A percentile compares a stretch with the other conserved stretches of the same genome.
phyloP scores from a whole-genome alignment of 2,329 filamentous ascomycete species.

The Xylariaceae sp. region DNA sequence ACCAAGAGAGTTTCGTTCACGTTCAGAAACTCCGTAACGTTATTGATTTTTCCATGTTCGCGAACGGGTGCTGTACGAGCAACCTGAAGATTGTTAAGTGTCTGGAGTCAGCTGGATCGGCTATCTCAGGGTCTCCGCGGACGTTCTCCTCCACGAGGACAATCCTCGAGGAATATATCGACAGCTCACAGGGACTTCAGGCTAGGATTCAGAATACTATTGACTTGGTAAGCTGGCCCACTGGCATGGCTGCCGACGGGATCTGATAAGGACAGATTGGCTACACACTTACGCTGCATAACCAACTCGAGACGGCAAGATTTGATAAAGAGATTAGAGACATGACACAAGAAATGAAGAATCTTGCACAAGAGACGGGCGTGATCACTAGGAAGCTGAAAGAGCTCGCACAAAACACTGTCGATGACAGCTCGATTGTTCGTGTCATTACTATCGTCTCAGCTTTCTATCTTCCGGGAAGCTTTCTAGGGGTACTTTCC shows the following conservation, averaged over 20 bases:
- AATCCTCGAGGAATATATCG: conserved; percentile 3
- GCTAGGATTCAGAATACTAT: conserved; percentile 23
- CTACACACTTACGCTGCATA: conserved; percentile 20
- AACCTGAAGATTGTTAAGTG: conserved; percentile 15
- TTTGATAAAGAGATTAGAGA: conserved; percentile 17
- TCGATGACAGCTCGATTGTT: conserved; percentile 36
- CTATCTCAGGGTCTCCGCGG: not conserved
- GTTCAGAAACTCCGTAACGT: not conserved
- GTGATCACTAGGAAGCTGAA: conserved; percentile 31
- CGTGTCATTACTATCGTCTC: conserved; percentile 38
- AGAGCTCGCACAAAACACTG: conserved; percentile 33
- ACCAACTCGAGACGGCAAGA: not conserved
- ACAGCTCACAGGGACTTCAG: conserved; percentile 13
- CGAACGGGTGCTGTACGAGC: conserved; percentile 15
- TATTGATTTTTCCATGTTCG: conserved; percentile 7
- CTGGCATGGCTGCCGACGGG: too few species aligned
- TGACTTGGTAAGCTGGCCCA: conserved; percentile 11
- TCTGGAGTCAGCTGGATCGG: not conserved
- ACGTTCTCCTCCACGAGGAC: not conserved
- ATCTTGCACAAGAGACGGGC: conserved; percentile 27
- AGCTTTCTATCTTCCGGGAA: conserved; percentile 37
- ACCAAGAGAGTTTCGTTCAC: not conserved
- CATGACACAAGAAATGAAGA: conserved; percentile 23
- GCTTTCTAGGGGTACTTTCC: conserved; percentile 31
- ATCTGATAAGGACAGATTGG: conserved; percentile 13